Base-by-base conservation (phyloP, 2,329 filamentous ascomycete genomes). In the Thielaviopsis punctulata region DNA sequence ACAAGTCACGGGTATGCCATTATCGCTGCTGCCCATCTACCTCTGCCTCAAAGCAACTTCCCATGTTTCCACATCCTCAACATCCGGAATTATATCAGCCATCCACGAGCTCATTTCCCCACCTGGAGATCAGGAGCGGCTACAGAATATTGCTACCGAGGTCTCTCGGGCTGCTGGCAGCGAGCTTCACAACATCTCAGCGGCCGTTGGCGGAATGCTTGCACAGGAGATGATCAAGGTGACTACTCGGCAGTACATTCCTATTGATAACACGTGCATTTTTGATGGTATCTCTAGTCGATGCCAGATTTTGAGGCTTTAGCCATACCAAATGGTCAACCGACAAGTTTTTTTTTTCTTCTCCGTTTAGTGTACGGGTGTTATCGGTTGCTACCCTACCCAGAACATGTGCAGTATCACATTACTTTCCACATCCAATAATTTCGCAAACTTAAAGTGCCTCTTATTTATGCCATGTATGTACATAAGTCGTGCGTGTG, bases 201-300 rank as follows among this genome's bases (percentile, higher is more conserved):
- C 89, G 23, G 69, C 95, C 52, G 84, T 82, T 1, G 93, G 92
- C 25, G 93, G 92, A 2, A 84, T 98, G 70, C 84, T 93, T 47
- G 87, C 90, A n/a, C 93, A 98, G 66, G 92, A 98, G 68, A 79
- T 90, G 57, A 93, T 98, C 69, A 98, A 98, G 65, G 77, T 90
- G 54, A 76, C 84, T 60, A 84, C 81, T 12, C 79, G 79, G 61
- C 81, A 85, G 67, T 85, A 84, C 65, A 71, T 84, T 44, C 80
- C 81, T 22, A 76, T 83, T 57, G 79, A 84, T 59, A 82, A 84
- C 63, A 81, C 77, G 15, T 83, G 80, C 61, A 71, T 85, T 56
- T 84, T 81, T 59, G 80, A 84, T 68, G 81, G 80, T 21, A 79
- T 84, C 57, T 69, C 67, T 55, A 80, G 77, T 64, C 74, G 76